Percentiles rank a stretch among this genome's conserved stretches.
These are phyloP conservation scores for Diaporthe ilicicola DNA, from an alignment of 2,329 filamentous ascomycete genomes.

Conservation along the genomic window DNA sequence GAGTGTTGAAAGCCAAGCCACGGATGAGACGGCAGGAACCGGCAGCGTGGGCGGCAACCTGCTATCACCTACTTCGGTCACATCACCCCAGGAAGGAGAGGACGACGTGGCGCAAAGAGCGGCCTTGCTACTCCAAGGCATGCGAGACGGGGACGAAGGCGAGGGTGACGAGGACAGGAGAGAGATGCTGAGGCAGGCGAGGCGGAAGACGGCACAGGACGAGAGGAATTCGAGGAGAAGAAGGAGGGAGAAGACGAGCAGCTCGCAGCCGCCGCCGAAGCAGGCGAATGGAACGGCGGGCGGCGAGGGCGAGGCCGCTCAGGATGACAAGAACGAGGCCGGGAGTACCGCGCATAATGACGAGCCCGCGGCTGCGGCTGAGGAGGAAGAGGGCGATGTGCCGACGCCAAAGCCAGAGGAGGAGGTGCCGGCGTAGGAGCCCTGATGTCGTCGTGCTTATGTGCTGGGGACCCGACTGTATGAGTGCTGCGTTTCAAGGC, in stretches of 20 bases:
- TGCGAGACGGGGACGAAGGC: slow-evolving; percentile 70
- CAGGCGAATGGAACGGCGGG: slow-evolving; percentile 63
- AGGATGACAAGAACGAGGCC: slow-evolving; percentile 4
- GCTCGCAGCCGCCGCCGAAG: slow-evolving; percentile 33
- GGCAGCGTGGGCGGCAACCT: slow-evolving; percentile 56
- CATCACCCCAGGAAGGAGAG: slow-evolving; percentile 54
- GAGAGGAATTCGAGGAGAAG: slow-evolving; percentile 75
- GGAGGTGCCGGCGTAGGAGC: slow-evolving; percentile 12
- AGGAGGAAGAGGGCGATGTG: slow-evolving; percentile 22
- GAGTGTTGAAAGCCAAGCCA: slow-evolving; percentile 46
- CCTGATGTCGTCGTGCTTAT: background rate
- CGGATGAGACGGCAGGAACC: slow-evolving; percentile 58
- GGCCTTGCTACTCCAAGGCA: slow-evolving; percentile 82
- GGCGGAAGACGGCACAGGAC: slow-evolving; percentile 80
- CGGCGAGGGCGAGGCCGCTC: slow-evolving; percentile 43
- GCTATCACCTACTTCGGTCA: slow-evolving; percentile 37
- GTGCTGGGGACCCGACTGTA: slow-evolving; percentile 9
- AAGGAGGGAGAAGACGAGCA: slow-evolving; percentile 68
- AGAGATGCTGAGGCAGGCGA: slow-evolving; percentile 66
- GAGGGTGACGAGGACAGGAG: slow-evolving; percentile 63
- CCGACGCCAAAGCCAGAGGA: slow-evolving; percentile 26
- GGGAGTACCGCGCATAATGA: slow-evolving; percentile 15
- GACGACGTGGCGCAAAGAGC: slow-evolving; percentile 88
- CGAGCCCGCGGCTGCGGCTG: slow-evolving; percentile 1
- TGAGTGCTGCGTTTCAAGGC: slow-evolving; percentile 19